Base-by-base conservation (phyloP, 768 basidiomycete species). In the Brasilioporus rufonigricans region DNA sequence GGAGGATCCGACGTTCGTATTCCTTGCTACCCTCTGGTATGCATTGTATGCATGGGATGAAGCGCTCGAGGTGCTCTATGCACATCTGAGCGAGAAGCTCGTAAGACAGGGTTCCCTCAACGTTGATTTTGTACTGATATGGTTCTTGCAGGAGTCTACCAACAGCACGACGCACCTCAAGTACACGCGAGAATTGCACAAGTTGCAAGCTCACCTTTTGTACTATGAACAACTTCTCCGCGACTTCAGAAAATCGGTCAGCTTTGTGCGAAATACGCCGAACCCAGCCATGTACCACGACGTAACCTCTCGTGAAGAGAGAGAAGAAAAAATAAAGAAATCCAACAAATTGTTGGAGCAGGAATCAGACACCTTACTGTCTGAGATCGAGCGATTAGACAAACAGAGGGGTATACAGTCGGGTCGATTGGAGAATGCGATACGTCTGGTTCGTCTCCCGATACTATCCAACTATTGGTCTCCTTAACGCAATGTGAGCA, bases 21-120 rank as follows among this genome's bases (percentile, higher is more conserved):
- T 72, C 18, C 65, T 73, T 23, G 71, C 77, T 44, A 66, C 79
- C 8, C 64, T 85, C 23, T 85, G 83, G 84, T 82, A 83, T 53
- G 77, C 81, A 1, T 60, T 84, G 26, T 85, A 85, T 61, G 76
- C 82, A 0, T 85, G 84, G 82, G 84, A 85, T 46, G 81, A 85
- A 63, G 69, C 80, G 0, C 71, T 84, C 24, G 82, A 83, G 59
- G 66, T 69, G 16, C 60, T 85, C 32, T 83, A 82, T 52, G 57
- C 61, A 12, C 80, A 85, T 59, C 75, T 85, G 23, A 78, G 75
- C 53, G 72, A 57, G 44, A 27, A 40, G 52, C 67, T 85, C 67
- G 81, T 83, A 61, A 44, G 65, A 4, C 6, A 7, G 7, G 14
- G 5, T 43, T 49, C 10, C 19, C 5, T 33, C 7, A 9, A 43